Base-by-base conservation (phyloP, 306 rosid species). In the Citrullus mucosospermus region DNA sequence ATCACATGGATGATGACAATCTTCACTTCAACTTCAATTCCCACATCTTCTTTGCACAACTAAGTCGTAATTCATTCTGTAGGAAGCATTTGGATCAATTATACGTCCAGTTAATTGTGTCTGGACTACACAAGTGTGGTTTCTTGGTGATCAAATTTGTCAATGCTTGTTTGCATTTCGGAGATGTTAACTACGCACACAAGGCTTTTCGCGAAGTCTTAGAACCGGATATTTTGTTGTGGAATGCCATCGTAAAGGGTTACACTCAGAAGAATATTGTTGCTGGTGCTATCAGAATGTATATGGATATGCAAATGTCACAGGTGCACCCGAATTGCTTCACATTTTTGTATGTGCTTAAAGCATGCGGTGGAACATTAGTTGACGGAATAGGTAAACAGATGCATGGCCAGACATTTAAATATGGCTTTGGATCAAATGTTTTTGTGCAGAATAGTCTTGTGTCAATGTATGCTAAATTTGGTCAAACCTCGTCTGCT, bases 21-120 rank as follows among this genome's bases (percentile, higher is more conserved):
- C 13, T 48, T 59, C 53, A 50, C 9, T 25, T 20, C 57, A 36
- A 41, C 68, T 79, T 55, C 50, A 44, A 79, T 56, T 57, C 8
- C 28, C 36, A 82, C 61, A 60, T 30, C 3, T 7, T 48, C 41
- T 78, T 14, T 46, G 43, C 30, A 11, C 28, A 44, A 7, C 56
- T 50, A 48, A 78, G 56, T 30, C 12, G n/a, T 30, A 44, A 62
- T 34, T 78, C 76, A 32, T 62, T 36, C 12, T 34, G 58, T 54
- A 78, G 41, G 75, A 63, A 60, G 62, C 76, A 65, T 50, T 78
- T 78, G 81, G 81, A 78, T 65, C 75, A 78, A 61, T n/a, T 78
- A 50, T 55, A 78, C 18, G 51, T 55, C 41, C 81, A 66, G 71
- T 65, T 78, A 65, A 41, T 65, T 13, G 81, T 78, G 61, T 78